phyloP scores from a whole-genome alignment of 2,329 filamentous ascomycete genomes.

The Aspergillus novofumigatus region DNA sequence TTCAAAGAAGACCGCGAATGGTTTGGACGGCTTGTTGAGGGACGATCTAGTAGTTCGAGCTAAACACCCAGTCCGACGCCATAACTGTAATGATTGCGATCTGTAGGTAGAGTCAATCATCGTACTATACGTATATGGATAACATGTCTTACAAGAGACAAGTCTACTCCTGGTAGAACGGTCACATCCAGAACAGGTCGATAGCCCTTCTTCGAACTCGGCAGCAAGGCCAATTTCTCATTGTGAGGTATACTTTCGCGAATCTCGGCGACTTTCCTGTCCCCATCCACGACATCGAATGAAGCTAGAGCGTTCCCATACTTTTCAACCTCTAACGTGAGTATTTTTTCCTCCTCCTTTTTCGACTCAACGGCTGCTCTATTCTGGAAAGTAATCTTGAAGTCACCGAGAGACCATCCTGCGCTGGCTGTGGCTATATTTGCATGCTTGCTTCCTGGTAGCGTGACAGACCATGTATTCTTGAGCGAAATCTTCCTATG shows the following conservation, averaged over 20 bases:
- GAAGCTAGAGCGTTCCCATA: constrained; percentile 13
- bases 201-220: constrained; percentile 15
- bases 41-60: constrained; percentile 8
- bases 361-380: constrained; percentile 15
- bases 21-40: not conserved
- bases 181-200: constrained; percentile 23
- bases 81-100: constrained; percentile 18
- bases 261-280: constrained; percentile 16
- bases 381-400: constrained; percentile 22
- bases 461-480: constrained; percentile 17
- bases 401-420: constrained; percentile 8
- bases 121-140: not conserved
- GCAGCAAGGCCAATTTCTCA: constrained; percentile 11
- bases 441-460: constrained; percentile 20
- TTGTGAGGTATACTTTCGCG: constrained; percentile 18
- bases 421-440: constrained; percentile 9
- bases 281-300: constrained; percentile 20
- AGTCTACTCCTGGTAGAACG: constrained; percentile 22
- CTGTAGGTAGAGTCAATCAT: constrained; percentile 1
- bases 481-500: constrained; percentile 11
- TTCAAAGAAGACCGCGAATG: not conserved
- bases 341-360: constrained; percentile 13
- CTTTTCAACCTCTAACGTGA: constrained; percentile 15
- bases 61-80: constrained; percentile 17
- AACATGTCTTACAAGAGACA: constrained; percentile 19